These are phyloP conservation scores for Cephalotrichum gorgonifer DNA, from an alignment of 2,329 filamentous ascomycete species.

Conservation along the genomic window DNA sequence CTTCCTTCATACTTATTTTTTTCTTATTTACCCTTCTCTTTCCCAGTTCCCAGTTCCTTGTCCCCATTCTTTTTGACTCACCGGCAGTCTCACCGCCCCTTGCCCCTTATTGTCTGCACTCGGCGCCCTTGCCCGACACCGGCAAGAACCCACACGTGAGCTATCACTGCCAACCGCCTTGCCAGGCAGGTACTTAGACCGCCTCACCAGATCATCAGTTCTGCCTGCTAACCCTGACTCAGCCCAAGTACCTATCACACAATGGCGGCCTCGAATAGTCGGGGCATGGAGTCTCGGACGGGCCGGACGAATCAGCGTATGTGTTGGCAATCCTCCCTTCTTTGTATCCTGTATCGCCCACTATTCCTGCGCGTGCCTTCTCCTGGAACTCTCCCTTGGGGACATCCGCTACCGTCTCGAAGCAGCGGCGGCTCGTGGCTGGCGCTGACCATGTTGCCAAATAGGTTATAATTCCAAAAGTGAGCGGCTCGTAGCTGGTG, in stretches of 20 bases:
- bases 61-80: conserved; percentile 3
- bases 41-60: conserved; percentile 5
- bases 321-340: conserved; percentile 24
- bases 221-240: background rate
- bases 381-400: background rate
- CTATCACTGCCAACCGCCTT: background rate
- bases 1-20: background rate
- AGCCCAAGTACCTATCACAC: background rate
- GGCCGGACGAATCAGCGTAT: conserved; percentile 74
- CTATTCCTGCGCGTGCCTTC: background rate
- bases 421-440: background rate
- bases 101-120: background rate
- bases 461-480: conserved; percentile 85
- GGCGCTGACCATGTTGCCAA: conserved; percentile 6
- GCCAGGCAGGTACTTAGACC: background rate
- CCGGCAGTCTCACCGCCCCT: conserved; percentile 2
- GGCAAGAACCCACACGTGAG: background rate
- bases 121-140: background rate
- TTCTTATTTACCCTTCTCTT: background rate
- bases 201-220: background rate
- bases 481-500: conserved; percentile 88
- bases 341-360: background rate
- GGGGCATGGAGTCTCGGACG: conserved; percentile 62
- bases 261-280: conserved; percentile 20
- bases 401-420: background rate